These are phyloP conservation scores for Glomus cerebriforme DNA, from an alignment of 192 early-diverging fungal genomes.

Conservation along the genomic window DNA sequence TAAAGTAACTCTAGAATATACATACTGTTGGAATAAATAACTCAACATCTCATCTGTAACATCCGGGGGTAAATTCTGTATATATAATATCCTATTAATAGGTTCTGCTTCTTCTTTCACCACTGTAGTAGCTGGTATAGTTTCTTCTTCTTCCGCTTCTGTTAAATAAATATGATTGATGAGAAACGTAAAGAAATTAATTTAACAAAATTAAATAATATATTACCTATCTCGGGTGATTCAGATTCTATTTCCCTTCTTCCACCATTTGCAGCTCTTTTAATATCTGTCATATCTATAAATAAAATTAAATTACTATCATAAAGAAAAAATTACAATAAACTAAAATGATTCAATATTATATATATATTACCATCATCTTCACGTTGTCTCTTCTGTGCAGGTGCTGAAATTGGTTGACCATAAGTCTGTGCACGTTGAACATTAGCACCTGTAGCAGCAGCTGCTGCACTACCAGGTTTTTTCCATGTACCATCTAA, in stretches of 20 bases:
- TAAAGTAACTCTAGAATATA: not conserved
- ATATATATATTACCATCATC: slow-evolving; percentile 14
- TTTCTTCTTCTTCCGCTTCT: slow-evolving; percentile 21
- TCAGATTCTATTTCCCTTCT: not conserved
- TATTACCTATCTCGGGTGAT: slow-evolving; percentile 10
- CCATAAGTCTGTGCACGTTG: not conserved
- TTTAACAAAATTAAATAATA: not conserved
- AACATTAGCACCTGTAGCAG: not conserved
- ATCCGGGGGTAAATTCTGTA: slow-evolving; percentile 44
- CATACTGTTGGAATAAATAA: slow-evolving; percentile 61
- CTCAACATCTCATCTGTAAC: slow-evolving; percentile 52
- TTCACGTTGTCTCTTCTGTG: slow-evolving; percentile 22
- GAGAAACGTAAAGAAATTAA: not conserved
- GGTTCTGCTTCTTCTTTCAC: slow-evolving; percentile 36
- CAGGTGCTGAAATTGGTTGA: not conserved
- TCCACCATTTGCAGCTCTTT: slow-evolving; percentile 5
- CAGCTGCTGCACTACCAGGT: not conserved
- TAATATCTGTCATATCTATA: not conserved
- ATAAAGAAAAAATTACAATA: not conserved
- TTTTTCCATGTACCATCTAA: slow-evolving; percentile 59
- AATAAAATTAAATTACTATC: not conserved
- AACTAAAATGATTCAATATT: not conserved
- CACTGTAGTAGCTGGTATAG: slow-evolving; percentile 29
- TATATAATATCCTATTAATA: slow-evolving; percentile 47
- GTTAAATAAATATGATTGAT: not conserved